Evolutionary conservation across 2,329 filamentous ascomycete genomes (phyloP), one percentile per base, ranked within the genome.

Genomic region (Cladosporium sp.): DNA sequence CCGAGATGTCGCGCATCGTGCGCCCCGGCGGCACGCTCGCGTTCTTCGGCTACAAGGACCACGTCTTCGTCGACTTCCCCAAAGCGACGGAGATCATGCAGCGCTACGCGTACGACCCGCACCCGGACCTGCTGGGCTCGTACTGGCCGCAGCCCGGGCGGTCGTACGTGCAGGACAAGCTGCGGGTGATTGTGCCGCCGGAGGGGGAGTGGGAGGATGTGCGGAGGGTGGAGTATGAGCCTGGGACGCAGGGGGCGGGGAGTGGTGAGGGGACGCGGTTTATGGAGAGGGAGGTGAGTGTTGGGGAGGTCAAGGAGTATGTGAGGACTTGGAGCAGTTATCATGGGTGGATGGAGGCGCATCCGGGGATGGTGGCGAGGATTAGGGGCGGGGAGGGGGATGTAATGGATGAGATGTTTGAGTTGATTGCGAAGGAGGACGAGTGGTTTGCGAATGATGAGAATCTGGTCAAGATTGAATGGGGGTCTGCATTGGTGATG

Each of bases 1-100:
- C 74, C 0, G 77, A 80, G 60, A 63, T 85, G 53, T 69, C 69
- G 9, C 73, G 80, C 10, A 75, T 82, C 7, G 68, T 84, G 38
- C 72, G 77, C 45, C 64, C 66, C 2, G 78, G 78, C 11, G 82
- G 81, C 13, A 80, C 79, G 0, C 59, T 86, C n/a, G 81, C 81
- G 0, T 82, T 83, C 63, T 85, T 78, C 79, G 82, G 81, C 2
- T 86, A 86, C 66, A 82, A 80, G 61, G 83, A 86, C 66, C 81
- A 79, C 61, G 71, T 82, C 33, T 74, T 86, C 48, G 67, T 82
- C 13, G 76, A 78, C 18, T 74, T 74, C 57, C 74, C 77, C 6
- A 60, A 62, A 33, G 79, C 80, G 13, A 82, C 77, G 19, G 63
- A 64, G 42, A 72, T 85, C 19, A 72, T 84, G 61, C 70, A 80